Percentiles rank a stretch among this genome's conserved stretches.
Evolutionary conservation across 441 rosid species (phyloP).

Genomic region (Daphne laureola): DNA sequence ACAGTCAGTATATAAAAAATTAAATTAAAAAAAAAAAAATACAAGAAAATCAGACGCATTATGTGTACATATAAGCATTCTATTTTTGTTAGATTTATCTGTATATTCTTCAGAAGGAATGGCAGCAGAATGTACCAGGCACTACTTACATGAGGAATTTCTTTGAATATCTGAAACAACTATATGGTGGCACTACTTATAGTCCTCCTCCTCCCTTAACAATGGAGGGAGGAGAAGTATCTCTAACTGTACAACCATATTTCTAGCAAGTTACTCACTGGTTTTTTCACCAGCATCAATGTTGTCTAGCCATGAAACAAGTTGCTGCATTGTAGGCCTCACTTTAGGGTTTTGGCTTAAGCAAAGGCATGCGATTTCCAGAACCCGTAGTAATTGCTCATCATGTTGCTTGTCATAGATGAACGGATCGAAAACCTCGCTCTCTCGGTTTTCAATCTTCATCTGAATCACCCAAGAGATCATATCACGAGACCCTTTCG

Average conservation of each 20-base stretch:
- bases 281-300: slow-evolving; percentile 20
- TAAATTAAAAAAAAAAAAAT: too few species aligned
- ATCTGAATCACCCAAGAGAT: slow-evolving; percentile 50
- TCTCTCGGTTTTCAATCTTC: slow-evolving; percentile 48
- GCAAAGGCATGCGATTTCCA: slow-evolving; percentile 57
- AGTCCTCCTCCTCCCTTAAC: slow-evolving; percentile 2
- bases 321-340: slow-evolving; percentile 55
- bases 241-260: slow-evolving; percentile 14
- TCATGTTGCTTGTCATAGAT: slow-evolving; percentile 45
- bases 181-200: not conserved
- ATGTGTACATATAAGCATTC: slow-evolving; percentile 12
- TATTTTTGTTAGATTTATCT: slow-evolving; percentile 13
- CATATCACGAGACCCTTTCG: slow-evolving; percentile 48
- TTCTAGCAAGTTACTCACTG: slow-evolving; percentile 5
- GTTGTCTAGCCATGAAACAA: slow-evolving; percentile 55
- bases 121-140: slow-evolving; percentile 14
- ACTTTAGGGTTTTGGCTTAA: slow-evolving; percentile 41
- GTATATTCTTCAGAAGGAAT: slow-evolving; percentile 8
- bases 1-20: too few species aligned
- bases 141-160: slow-evolving; percentile 23
- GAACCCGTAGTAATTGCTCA: slow-evolving; percentile 44
- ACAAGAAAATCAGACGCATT: too few species aligned
- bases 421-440: slow-evolving; percentile 51
- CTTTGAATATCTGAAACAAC: slow-evolving; percentile 1
- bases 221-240: slow-evolving; percentile 1